Base-by-base conservation (phyloP, 1,284 basidiomycete genomes). In the Leccinum solheimii region DNA sequence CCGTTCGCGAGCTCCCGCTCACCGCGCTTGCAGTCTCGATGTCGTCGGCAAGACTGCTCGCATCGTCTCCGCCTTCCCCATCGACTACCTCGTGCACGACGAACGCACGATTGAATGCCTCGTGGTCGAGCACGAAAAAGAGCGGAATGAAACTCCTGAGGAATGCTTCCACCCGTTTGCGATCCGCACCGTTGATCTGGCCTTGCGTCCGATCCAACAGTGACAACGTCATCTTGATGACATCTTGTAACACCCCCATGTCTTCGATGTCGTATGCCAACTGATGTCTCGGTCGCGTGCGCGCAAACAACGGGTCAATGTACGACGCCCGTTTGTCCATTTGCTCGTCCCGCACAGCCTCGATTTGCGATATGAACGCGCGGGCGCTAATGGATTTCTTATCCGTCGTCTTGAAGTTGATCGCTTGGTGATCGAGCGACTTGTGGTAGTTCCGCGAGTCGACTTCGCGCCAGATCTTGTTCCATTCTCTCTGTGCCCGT, bases 401-500 rank as follows among this genome's bases (percentile, higher is more conserved):
- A 79, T 99, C 97, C 50, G 84, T 84, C 23, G 86, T 82, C 80
- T 96, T 97, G 86, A 97, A 97, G 62, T 87, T 86, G 69, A 97
- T 91, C 14, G 89, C 92, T 74, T 97, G 95, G 74, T 97, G 94
- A 74, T 98, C 97, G 66, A 98, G 83, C 54, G 90, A 91, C 81
- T 95, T 96, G 77, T 88, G 86, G 74, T 94, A 98, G 78, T 98
- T 98, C 67, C 92, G 83, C 48, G 92, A 92, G 71, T 98, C 97
- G 23, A 98, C 94, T 79, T 98, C 97, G 59, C 96, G 82, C 97
- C 97, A 99, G 55, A 98, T 94, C 74, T 97, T 94, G 80, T 98
- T 98, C 97, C 97, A 99, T 78, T 98, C 97, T 64, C 95, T 80
- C 76, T 98, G 94, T n/a, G 95, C 96, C n/a, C 94, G 85, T 78